Conservation (phyloP, 2,329 filamentous ascomycete genomes). For the Calonectria naviculata region DNA sequence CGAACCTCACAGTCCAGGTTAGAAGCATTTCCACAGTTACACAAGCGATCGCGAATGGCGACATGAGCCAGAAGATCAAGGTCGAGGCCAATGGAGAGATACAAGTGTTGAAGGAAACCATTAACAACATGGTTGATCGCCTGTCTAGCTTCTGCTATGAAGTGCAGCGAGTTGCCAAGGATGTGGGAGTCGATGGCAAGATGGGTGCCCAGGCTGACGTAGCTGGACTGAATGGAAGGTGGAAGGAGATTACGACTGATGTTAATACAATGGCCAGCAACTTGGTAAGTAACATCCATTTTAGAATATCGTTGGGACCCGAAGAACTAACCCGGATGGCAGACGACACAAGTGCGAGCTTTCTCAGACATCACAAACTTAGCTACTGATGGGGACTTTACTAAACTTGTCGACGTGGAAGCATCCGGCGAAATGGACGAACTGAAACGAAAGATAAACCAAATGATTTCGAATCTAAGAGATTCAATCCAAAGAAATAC, state of each 20-base stretch:
- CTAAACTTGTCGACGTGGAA: conserved; percentile 95
- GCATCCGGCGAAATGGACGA: conserved; percentile 99
- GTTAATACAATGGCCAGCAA: conserved; percentile 92
- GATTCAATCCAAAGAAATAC: conserved; percentile 98
- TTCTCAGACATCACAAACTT: conserved; percentile 99
- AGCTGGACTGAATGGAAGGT: conserved; percentile 89
- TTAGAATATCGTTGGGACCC: not conserved
- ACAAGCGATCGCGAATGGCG: conserved; percentile 93
- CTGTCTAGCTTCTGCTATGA: conserved; percentile 96
- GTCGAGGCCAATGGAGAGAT: conserved; percentile 97
- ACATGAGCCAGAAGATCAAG: conserved; percentile 96
- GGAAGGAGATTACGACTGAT: conserved; percentile 98
- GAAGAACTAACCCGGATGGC: conserved; percentile 46
- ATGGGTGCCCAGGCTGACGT: conserved; percentile 98
- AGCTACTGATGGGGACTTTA: conserved; percentile 96
- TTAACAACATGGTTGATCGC: conserved; percentile 98
- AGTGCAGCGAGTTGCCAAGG: conserved; percentile 93
- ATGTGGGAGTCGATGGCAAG: conserved; percentile 97
- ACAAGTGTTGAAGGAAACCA: conserved; percentile 91
- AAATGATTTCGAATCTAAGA: conserved; percentile 96
- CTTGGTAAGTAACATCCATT: conserved; percentile 54
- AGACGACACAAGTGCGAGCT: conserved; percentile 96
- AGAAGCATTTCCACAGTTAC: conserved; percentile 94
- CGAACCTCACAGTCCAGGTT: conserved; percentile 79
- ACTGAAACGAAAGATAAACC: conserved; percentile 98